Base-by-base conservation (phyloP, 139 green algal genomes). In the Chlamydomonas sp. region DNA sequence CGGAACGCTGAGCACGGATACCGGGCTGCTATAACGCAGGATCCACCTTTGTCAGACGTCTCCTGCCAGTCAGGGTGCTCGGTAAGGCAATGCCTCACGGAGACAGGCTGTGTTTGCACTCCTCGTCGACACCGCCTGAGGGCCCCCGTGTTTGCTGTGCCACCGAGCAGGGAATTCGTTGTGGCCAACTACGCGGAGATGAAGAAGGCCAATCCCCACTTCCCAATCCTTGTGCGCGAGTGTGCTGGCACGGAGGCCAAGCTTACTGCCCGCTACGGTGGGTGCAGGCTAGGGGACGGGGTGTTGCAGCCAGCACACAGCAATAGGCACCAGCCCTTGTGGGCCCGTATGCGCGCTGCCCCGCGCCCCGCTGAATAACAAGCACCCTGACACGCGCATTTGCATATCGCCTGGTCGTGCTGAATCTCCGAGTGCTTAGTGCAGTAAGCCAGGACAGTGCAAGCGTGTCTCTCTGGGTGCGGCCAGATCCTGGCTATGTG, bases 201-300 rank as follows among this genome's bases (percentile, higher is more conserved):
- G 20, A 98, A 98, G 92, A 97, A 96, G 87, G 94, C 92, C 75
- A 98, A 99, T 90, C 96, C 96, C 5, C 91, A 91, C 14, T 96
- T 98, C 68, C 96, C 96, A 16, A 96, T 98, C 77, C 92, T 98
- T 0, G 92, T 98, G 1, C 94, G 96, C 5, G 96, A 98, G 88
- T 94, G 88, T 72, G 87, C 88, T 31, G 95, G 94, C 31, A 85
- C 92, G 58, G 93, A 98, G 87, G 96, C 96, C 4, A 94, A 93
- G 89, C 85, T 98, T 0, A 94, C 91, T 49, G 96, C 96, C 1
- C 86, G 96, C 77, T 98, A 97, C 69, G 96, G 96, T 98, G 87
- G 16, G 95, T 76, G 12, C 12, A 76, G 15, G 62, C 16, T 76
- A 0, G 75, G 2, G 49, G 17, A 77, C 73, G 9, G 57, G 20